phyloP scores from a whole-genome alignment of 305 asterid species.

The Plantago lanceolata region DNA sequence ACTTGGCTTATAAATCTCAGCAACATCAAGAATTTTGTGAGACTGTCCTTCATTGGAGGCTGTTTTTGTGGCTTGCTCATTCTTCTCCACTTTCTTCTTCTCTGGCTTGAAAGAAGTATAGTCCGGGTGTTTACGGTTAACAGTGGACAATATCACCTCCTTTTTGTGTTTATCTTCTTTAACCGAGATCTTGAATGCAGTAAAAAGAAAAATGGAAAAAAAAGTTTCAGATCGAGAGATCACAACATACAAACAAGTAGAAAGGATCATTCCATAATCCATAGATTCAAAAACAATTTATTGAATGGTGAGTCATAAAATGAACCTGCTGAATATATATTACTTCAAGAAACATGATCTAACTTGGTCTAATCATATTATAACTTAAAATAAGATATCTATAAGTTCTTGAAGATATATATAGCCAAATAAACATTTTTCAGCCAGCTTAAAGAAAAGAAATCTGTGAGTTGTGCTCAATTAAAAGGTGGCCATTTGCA shows the following conservation, averaged over 20 bases:
- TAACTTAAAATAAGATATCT: neutral
- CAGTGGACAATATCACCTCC: slow-evolving; percentile 52
- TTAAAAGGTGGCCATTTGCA: neutral
- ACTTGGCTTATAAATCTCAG: slow-evolving; percentile 79
- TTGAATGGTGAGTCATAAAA: too few species aligned
- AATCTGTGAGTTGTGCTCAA: neutral
- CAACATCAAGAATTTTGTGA: slow-evolving; percentile 51
- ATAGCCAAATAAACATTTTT: neutral
- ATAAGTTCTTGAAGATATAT: neutral
- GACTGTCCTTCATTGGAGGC: slow-evolving; percentile 42
- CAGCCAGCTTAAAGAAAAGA: neutral
- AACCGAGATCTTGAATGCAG: slow-evolving; percentile 62
- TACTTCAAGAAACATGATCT: too few species aligned
- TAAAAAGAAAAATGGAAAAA: slow-evolving; percentile 19
- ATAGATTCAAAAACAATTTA: slow-evolving; percentile 4
- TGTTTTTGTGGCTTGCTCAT: slow-evolving; percentile 43
- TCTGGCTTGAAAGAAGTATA: slow-evolving; percentile 77
- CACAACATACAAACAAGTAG: neutral
- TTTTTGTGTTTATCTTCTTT: slow-evolving; percentile 92
- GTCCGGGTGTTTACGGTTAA: slow-evolving; percentile 74
- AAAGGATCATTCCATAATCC: neutral
- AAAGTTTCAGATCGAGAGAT: slow-evolving; percentile 14
- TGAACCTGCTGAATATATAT: too few species aligned
- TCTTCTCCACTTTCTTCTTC: slow-evolving; percentile 56
- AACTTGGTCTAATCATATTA: neutral